Evolutionary conservation across 192 early-diverging fungal species (phyloP).

Genomic region (Phlyctochytrium planicorne): DNA sequence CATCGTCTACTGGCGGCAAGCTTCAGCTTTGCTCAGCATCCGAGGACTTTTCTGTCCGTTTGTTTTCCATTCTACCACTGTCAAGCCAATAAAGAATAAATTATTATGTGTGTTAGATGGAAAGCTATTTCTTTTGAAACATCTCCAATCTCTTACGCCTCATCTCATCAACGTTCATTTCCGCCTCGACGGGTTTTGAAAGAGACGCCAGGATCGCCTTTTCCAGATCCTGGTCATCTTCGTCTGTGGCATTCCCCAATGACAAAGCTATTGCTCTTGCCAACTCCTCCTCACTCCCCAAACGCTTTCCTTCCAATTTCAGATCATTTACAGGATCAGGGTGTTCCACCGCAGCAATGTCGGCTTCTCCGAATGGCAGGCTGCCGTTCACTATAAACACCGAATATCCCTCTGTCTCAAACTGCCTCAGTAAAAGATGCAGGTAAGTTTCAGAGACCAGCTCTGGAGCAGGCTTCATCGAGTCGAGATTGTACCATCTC

Average conservation of each 20-base stretch:
- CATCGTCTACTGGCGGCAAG: neutral
- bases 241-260: neutral
- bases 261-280: constrained; percentile 22
- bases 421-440: constrained; percentile 39
- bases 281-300: constrained; percentile 11
- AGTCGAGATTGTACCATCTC: constrained; percentile 81
- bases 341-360: constrained; percentile 29
- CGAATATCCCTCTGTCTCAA: constrained; percentile 47
- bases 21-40: constrained; percentile 67
- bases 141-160: constrained; percentile 19
- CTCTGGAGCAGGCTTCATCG: constrained; percentile 44
- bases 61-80: too few species aligned
- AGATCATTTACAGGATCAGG: too few species aligned
- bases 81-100: too few species aligned
- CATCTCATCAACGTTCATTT: constrained; percentile 18
- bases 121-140: too few species aligned
- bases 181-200: too few species aligned
- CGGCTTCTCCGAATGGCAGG: constrained; percentile 34
- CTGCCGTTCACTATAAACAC: constrained; percentile 47
- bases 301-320: neutral
- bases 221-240: too few species aligned
- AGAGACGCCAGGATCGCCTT: too few species aligned
- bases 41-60: constrained; percentile 72
- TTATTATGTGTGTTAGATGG: too few species aligned
- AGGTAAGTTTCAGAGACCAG: constrained; percentile 72